phyloP scores from a whole-genome alignment of 2,329 filamentous ascomycete species.

The Colletotrichum sp. region DNA sequence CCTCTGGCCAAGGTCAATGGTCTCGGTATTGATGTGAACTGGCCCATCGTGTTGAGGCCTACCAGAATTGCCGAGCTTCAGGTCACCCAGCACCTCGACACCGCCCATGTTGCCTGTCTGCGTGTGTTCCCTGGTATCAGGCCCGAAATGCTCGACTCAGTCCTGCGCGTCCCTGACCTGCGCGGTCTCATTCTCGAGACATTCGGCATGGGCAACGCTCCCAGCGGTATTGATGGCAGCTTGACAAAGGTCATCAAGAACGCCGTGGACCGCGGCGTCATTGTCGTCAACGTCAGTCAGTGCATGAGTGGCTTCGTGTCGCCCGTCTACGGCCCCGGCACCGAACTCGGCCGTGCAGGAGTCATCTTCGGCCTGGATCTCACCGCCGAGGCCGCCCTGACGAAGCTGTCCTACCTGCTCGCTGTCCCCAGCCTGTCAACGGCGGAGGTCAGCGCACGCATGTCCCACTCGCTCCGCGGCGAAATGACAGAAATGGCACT shows the following conservation, averaged over 20 bases:
- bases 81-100: slow-evolving; percentile 78
- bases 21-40: slow-evolving; percentile 80
- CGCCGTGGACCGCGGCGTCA: slow-evolving; percentile 79
- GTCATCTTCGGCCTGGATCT: slow-evolving; percentile 90
- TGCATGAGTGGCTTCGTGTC: slow-evolving; percentile 80
- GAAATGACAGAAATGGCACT: slow-evolving; percentile 80
- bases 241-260: slow-evolving; percentile 78
- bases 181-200: slow-evolving; percentile 87
- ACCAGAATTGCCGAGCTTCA: slow-evolving; percentile 75
- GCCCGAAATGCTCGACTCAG: slow-evolving; percentile 89
- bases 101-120: slow-evolving; percentile 86
- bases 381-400: slow-evolving; percentile 88
- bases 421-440: slow-evolving; percentile 67
- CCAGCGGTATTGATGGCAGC: slow-evolving; percentile 78
- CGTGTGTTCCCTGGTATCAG: slow-evolving; percentile 92
- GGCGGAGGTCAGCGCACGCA: slow-evolving; percentile 69
- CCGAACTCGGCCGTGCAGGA: slow-evolving; percentile 79
- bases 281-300: slow-evolving; percentile 91
- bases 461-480: slow-evolving; percentile 78
- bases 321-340: slow-evolving; percentile 78
- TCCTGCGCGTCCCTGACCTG: slow-evolving; percentile 76
- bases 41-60: slow-evolving; percentile 77
- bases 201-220: slow-evolving; percentile 91
- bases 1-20: slow-evolving; percentile 83
- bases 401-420: slow-evolving; percentile 87